Conservation (phyloP, 1,284 basidiomycete species). For the Vanrija humicola region DNA sequence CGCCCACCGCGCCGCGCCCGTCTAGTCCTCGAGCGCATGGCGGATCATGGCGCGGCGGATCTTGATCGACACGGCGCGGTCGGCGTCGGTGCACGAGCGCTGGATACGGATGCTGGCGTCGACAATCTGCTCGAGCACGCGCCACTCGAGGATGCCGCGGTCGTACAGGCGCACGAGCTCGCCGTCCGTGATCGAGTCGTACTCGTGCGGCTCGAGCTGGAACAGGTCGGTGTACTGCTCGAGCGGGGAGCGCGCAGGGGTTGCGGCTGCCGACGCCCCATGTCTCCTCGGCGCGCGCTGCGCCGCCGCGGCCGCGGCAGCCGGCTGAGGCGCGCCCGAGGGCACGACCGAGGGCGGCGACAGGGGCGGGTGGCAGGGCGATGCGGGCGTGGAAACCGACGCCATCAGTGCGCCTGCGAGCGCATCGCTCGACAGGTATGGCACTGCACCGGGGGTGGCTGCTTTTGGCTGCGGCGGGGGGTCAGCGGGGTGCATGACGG, state of each 20-base stretch:
- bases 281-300: not conserved
- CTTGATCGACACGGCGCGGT: slow-evolving; percentile 21
- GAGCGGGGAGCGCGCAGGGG: not conserved
- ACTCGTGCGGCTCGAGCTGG: slow-evolving; percentile 21
- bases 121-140: slow-evolving; percentile 18
- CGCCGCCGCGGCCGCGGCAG: not conserved
- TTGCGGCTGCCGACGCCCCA: not conserved
- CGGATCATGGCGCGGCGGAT: slow-evolving; percentile 21
- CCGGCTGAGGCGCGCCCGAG: not conserved
- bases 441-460: no score
- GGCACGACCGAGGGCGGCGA: not conserved
- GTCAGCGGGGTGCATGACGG: no score
- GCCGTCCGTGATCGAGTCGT: slow-evolving; percentile 20
- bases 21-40: slow-evolving; percentile 16
- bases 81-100: slow-evolving; percentile 18
- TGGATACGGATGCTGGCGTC: slow-evolving; percentile 21
- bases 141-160: slow-evolving; percentile 16
- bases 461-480: no score
- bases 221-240: slow-evolving; percentile 20
- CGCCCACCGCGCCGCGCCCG: no score
- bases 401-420: no score
- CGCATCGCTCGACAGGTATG: no score
- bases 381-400: no score
- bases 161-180: slow-evolving; percentile 20
- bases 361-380: not conserved